A percentile compares a stretch with the other conserved stretches of the same genome.
phyloP scores from a whole-genome alignment of 2,329 filamentous ascomycete genomes.

The Verticillium nonalfalfae region DNA sequence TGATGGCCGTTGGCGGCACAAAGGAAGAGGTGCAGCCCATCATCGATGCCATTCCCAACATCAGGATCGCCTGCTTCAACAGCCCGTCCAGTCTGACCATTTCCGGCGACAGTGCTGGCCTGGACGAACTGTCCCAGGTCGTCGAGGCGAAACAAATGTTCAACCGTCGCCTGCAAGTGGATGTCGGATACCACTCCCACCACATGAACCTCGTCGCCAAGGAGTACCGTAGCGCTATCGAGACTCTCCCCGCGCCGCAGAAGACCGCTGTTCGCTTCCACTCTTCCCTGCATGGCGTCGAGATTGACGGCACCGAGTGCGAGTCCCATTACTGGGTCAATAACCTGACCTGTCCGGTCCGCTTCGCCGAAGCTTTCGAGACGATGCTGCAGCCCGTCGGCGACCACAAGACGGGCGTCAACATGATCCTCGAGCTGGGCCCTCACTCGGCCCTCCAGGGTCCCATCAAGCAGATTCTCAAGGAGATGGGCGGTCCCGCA shows the following conservation, averaged over 20 bases:
- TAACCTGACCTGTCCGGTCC: slow-evolving; percentile 32
- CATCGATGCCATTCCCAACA: slow-evolving; percentile 13
- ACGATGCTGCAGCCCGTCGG: slow-evolving; percentile 18
- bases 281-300: slow-evolving; percentile 37
- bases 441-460: slow-evolving; percentile 43
- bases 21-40: slow-evolving; percentile 18
- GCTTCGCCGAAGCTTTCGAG: slow-evolving; percentile 35
- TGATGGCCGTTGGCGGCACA: slow-evolving; percentile 32
- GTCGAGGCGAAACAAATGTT: slow-evolving; percentile 24
- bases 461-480: slow-evolving; percentile 43
- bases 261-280: slow-evolving; percentile 32
- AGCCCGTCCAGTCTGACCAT: slow-evolving; percentile 22
- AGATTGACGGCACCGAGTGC: slow-evolving; percentile 25
- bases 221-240: slow-evolving; percentile 28
- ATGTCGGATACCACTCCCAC: slow-evolving; percentile 37
- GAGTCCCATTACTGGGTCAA: slow-evolving; percentile 35
- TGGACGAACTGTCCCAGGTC: slow-evolving; percentile 17
- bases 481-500: slow-evolving; percentile 29
- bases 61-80: slow-evolving; percentile 22
- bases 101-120: slow-evolving; percentile 12
- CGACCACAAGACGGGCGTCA: slow-evolving; percentile 5
- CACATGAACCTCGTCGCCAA: slow-evolving; percentile 11
- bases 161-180: slow-evolving; percentile 25
- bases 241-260: slow-evolving; percentile 27
- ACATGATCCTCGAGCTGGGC: slow-evolving; percentile 40